These are phyloP conservation scores for Batrachochytrium dendrobatidis DNA, from an alignment of 371 early-diverging fungal species.

Conservation along the genomic window DNA sequence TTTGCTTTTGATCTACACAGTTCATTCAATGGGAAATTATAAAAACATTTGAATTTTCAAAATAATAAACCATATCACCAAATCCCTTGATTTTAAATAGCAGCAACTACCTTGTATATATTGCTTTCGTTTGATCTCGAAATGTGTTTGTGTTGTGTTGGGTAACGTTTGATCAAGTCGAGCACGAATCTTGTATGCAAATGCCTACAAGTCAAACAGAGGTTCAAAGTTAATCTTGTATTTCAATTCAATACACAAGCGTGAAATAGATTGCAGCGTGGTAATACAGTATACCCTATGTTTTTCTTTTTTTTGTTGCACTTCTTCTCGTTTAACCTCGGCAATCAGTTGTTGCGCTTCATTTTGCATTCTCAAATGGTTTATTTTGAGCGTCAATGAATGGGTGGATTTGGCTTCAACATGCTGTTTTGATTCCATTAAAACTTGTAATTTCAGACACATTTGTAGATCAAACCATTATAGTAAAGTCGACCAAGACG, in stretches of 20 bases:
- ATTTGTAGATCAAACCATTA: too few relatives aligned
- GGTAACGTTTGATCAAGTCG: not conserved
- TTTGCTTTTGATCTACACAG: constrained; percentile 6
- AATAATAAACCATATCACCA: too few relatives aligned
- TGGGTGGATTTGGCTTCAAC: constrained; percentile 8
- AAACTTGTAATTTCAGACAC: not conserved
- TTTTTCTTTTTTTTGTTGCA: not conserved
- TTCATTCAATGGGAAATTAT: too few relatives aligned
- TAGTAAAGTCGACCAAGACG: not conserved
- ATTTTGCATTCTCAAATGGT: constrained; percentile 5
- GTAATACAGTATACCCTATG: not conserved
- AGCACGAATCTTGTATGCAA: constrained; percentile 8
- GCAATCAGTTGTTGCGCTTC: constrained; percentile 11
- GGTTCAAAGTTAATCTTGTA: too few relatives aligned
- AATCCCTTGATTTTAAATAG: too few relatives aligned
- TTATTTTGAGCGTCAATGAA: constrained; percentile 5
- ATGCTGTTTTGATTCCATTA: not conserved
- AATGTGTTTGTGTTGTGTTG: not conserved
- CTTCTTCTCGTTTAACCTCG: constrained; percentile 4
- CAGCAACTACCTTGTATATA: constrained; percentile 2
- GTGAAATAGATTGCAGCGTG: not conserved
- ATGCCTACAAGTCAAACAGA: not conserved
- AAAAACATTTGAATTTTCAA: constrained; percentile 5
- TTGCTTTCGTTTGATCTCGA: not conserved
- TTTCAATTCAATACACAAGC: too few relatives aligned